Evolutionary conservation across 306 rosid genomes (phyloP).

Genomic region (Malus sylvestris): DNA sequence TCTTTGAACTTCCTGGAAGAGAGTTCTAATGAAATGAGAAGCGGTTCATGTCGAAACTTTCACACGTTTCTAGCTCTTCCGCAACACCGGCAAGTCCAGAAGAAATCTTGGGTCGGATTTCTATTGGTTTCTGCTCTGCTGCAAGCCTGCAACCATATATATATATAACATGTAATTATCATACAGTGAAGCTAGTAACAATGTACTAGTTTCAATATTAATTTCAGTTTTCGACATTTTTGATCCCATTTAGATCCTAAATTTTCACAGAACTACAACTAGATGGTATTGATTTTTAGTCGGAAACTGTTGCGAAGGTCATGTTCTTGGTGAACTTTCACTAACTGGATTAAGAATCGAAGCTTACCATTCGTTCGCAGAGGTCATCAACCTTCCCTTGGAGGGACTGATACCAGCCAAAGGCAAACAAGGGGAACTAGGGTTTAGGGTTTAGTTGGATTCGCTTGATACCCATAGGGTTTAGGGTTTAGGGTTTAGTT

Average conservation of each 20-base stretch:
- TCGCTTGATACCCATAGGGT: too few species aligned
- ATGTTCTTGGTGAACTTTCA: background rate
- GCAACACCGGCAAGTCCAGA: slow-evolving; percentile 55
- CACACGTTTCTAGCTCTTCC: slow-evolving; percentile 57
- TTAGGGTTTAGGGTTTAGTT: too few species aligned
- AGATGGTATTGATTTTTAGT: background rate
- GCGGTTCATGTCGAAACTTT: slow-evolving; percentile 64
- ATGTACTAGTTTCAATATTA: background rate
- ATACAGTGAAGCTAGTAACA: background rate
- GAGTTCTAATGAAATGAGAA: slow-evolving; percentile 57
- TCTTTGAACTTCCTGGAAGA: slow-evolving; percentile 83
- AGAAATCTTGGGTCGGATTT: slow-evolving; percentile 58
- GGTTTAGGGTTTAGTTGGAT: too few species aligned
- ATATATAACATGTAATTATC: background rate
- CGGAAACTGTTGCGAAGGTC: background rate
- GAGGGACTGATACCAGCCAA: slow-evolving; percentile 65
- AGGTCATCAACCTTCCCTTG: slow-evolving; percentile 78
- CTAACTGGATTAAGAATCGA: background rate
- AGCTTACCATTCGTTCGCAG: slow-evolving; percentile 77
- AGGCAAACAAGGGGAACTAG: too few species aligned
- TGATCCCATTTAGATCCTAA: background rate
- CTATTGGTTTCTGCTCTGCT: slow-evolving; percentile 71
- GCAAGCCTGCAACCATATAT: slow-evolving; percentile 51
- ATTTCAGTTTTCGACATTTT: background rate
- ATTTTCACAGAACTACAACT: background rate